Percentiles rank a stretch among this genome's conserved stretches.
Conservation (phyloP, 495 filamentous ascomycete species). For the Penicillium salamii region DNA sequence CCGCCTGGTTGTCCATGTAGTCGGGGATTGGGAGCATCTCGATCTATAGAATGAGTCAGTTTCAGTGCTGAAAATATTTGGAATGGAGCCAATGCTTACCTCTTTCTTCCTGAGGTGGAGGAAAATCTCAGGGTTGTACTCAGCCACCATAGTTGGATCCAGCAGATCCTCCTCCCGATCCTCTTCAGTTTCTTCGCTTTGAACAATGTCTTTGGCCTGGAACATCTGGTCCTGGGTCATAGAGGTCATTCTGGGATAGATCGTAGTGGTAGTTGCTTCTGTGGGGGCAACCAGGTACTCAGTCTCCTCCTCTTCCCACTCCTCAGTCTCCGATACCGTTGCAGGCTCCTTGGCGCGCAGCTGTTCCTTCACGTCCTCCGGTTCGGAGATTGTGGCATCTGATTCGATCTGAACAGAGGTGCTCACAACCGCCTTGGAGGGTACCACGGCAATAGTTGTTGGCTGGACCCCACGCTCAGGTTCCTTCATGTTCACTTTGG, state of each 20-base stretch:
- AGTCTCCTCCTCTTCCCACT: slow-evolving; percentile 75
- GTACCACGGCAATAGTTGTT: neutral
- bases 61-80: neutral
- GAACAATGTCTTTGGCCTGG: slow-evolving; percentile 64
- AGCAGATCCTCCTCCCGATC: slow-evolving; percentile 83
- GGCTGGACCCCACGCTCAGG: neutral
- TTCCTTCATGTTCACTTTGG: slow-evolving; percentile 5
- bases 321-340: slow-evolving; percentile 58
- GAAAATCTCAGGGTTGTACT: slow-evolving; percentile 96
- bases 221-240: slow-evolving; percentile 57
- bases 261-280: slow-evolving; percentile 65
- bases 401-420: neutral
- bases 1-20: slow-evolving; percentile 96
- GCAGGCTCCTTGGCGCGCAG: neutral
- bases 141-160: slow-evolving; percentile 98
- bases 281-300: slow-evolving; percentile 79
- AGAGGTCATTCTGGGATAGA: slow-evolving; percentile 57
- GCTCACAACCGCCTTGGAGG: neutral
- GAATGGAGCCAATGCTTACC: slow-evolving; percentile 50
- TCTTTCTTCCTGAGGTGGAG: slow-evolving; percentile 84
- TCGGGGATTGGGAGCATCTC: slow-evolving; percentile 79
- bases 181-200: slow-evolving; percentile 53
- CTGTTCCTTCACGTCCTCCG: slow-evolving; percentile 15
- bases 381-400: slow-evolving; percentile 13
- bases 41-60: slow-evolving; percentile 49